These are phyloP conservation scores for Paramecium sonneborni DNA, from an alignment of 73 alveolate genomes.

Conservation along the genomic window DNA sequence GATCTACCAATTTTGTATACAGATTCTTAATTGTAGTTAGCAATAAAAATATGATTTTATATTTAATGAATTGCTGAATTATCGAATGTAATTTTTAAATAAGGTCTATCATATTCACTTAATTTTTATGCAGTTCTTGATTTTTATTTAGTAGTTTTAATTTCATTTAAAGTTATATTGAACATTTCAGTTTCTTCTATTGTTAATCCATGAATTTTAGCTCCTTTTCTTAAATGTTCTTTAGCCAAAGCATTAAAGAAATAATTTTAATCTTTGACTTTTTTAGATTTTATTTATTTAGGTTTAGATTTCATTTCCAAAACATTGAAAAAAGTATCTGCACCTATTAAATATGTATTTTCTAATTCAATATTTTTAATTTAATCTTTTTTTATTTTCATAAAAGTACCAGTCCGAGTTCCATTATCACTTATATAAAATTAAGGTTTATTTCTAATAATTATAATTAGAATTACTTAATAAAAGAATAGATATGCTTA, in stretches of 20 bases:
- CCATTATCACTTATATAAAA: constrained; percentile 4
- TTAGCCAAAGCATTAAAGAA: not conserved
- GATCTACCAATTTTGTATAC: constrained; percentile 37
- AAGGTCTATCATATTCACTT: constrained; percentile 22
- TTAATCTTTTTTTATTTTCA: constrained; percentile 27
- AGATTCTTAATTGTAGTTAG: constrained; percentile 27
- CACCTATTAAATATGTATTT: constrained; percentile 48
- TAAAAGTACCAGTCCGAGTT: constrained; percentile 6
- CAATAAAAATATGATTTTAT: constrained; percentile 10
- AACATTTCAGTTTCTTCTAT: not conserved
- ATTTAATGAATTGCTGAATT: not conserved
- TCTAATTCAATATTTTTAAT: not conserved
- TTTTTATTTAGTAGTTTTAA: not conserved
- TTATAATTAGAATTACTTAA: not conserved
- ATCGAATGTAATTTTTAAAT: constrained; percentile 1
- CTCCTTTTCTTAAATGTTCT: not conserved
- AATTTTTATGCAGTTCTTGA: not conserved
- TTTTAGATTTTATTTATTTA: not conserved
- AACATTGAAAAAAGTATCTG: constrained; percentile 24
- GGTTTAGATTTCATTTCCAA: not conserved
- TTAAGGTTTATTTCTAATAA: constrained; percentile 14
- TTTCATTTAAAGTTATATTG: not conserved
- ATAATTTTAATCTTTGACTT: not conserved
- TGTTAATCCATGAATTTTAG: constrained; percentile 39
- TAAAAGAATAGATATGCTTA: constrained; percentile 24